Evolutionary conservation across 2,329 filamentous ascomycete genomes (phyloP).

Genomic region (Lachnellula subtilissima): DNA sequence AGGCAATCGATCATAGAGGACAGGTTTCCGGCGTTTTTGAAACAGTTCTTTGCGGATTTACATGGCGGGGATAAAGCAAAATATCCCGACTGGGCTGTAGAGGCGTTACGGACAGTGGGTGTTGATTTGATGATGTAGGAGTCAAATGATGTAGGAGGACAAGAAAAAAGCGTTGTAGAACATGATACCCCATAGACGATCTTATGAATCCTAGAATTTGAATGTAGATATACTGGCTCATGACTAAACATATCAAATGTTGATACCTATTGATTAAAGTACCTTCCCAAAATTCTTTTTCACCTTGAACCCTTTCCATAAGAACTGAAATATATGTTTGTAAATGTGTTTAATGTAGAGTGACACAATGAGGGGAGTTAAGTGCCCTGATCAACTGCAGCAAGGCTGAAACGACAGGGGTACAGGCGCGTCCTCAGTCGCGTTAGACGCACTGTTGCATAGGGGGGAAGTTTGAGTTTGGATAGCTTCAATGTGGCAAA

Average conservation of each 20-base stretch:
- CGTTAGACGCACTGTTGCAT: background rate
- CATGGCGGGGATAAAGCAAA: conserved; percentile 59
- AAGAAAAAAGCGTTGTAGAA: conserved; percentile 4
- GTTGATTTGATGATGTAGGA: conserved; percentile 53
- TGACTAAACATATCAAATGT: background rate
- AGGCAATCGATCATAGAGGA: conserved; percentile 78
- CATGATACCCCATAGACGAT: conserved; percentile 17
- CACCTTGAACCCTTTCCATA: too few species aligned
- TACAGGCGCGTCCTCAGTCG: background rate
- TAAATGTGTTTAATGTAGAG: background rate
- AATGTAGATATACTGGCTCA: background rate
- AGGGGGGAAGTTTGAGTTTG: background rate
- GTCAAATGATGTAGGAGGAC: background rate
- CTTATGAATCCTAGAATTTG: background rate
- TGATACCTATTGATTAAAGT: background rate
- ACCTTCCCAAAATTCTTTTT: too few species aligned
- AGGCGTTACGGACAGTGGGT: conserved; percentile 71
- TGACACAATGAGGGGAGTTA: background rate
- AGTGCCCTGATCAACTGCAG: background rate
- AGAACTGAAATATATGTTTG: too few species aligned
- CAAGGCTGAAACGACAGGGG: conserved; percentile 3
- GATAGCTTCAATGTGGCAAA: background rate
- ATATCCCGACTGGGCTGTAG: conserved; percentile 81
- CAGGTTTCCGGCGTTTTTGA: conserved; percentile 71
- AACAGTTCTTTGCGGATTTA: conserved; percentile 69